These are phyloP conservation scores for Rutstroemia sp. DNA, from an alignment of 2,329 filamentous ascomycete genomes.

Conservation along the genomic window DNA sequence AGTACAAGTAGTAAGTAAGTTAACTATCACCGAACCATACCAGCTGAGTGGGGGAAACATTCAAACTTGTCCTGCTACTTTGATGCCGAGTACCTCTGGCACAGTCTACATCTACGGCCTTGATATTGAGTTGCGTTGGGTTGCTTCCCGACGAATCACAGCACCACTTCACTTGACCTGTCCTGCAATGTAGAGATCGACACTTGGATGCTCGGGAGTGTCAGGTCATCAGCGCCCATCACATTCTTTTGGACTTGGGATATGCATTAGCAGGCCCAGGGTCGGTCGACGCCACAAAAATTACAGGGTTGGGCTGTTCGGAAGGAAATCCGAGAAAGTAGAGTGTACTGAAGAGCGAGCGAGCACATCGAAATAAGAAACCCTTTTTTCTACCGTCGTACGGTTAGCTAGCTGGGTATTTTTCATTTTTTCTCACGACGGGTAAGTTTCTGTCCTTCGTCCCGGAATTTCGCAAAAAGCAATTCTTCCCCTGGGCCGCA, in stretches of 20 bases:
- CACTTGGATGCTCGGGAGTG: slow-evolving; percentile 21
- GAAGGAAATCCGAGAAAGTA: slow-evolving; percentile 4
- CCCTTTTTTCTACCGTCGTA: too few species aligned
- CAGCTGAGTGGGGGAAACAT: too few species aligned
- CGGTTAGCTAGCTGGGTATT: too few species aligned
- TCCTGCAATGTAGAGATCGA: slow-evolving; percentile 16
- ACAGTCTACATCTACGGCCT: background rate
- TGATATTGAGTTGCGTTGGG: slow-evolving; percentile 3
- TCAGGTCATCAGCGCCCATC: slow-evolving; percentile 10
- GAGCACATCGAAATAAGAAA: too few species aligned
- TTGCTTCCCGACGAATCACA: slow-evolving; percentile 17
- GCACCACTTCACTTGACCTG: slow-evolving; percentile 11
- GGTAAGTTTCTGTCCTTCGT: slow-evolving; percentile 2
- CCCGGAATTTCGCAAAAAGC: background rate
- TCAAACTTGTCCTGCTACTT: too few species aligned
- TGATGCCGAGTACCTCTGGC: background rate
- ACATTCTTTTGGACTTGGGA: slow-evolving; percentile 3
- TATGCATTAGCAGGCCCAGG: background rate
- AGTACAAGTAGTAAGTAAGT: too few species aligned
- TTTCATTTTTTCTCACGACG: too few species aligned
- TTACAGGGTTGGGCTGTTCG: slow-evolving; percentile 1
- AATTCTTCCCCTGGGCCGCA: too few species aligned
- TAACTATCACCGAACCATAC: too few species aligned
- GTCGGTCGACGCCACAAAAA: slow-evolving; percentile 4
- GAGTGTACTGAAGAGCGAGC: background rate